Evolutionary conservation across 2,329 filamentous ascomycete genomes (phyloP).

Genomic region (Fusarium mangiferae): DNA sequence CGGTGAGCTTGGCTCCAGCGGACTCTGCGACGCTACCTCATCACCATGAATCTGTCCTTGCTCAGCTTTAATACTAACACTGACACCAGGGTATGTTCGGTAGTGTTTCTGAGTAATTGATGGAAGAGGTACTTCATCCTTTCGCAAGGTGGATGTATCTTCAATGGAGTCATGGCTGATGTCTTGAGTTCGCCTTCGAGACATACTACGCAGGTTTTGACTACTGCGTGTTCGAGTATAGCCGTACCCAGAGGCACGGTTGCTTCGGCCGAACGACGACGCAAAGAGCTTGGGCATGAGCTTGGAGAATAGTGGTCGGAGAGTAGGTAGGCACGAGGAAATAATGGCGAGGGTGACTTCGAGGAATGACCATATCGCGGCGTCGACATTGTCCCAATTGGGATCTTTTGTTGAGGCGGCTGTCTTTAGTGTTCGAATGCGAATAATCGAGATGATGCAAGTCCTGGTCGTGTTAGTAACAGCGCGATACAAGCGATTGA

Average conservation of each 20-base stretch:
- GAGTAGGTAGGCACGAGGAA: conserved; percentile 14
- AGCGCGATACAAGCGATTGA: rapidly evolving
- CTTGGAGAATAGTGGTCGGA: conserved; percentile 15
- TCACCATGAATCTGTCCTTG: neutral
- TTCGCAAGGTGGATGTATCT: neutral
- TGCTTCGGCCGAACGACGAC: neutral
- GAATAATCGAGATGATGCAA: conserved; percentile 17
- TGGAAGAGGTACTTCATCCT: neutral
- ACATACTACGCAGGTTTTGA: neutral
- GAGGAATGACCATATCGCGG: conserved; percentile 24
- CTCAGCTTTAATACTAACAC: neutral
- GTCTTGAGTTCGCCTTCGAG: neutral
- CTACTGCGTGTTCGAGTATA: neutral
- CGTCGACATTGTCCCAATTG: conserved; percentile 25
- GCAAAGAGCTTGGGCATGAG: conserved; percentile 13
- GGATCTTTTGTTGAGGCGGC: conserved; percentile 16
- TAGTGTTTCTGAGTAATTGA: neutral
- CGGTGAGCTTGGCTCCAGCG: neutral
- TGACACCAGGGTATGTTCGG: neutral
- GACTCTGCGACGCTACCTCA: neutral
- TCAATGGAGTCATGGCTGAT: neutral
- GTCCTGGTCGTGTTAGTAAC: neutral
- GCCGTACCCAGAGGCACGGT: neutral
- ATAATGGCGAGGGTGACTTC: conserved; percentile 16
- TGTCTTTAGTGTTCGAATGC: conserved; percentile 11